These are phyloP conservation scores for Colletotrichum navitas DNA, from an alignment of 2,329 filamentous ascomycete genomes.

Conservation along the genomic window DNA sequence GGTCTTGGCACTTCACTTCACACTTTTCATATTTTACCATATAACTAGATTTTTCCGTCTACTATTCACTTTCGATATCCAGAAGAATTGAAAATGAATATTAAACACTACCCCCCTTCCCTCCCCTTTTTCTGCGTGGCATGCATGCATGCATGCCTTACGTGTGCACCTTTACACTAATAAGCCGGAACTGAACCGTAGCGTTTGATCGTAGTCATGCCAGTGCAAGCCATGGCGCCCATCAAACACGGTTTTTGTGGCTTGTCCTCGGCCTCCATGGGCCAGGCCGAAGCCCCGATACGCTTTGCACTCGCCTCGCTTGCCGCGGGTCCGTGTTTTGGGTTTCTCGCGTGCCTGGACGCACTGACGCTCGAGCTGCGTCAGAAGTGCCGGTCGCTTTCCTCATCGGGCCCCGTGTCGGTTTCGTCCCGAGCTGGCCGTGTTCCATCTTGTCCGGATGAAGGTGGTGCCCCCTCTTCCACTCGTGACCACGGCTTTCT, in stretches of 20 bases:
- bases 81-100: slow-evolving; percentile 14
- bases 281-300: not conserved
- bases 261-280: not conserved
- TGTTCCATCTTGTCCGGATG: not conserved
- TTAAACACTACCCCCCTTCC: not conserved
- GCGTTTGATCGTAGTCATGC: slow-evolving; percentile 4
- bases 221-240: slow-evolving; percentile 13
- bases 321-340: not conserved
- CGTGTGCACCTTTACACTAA: not conserved
- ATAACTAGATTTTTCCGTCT: slow-evolving; percentile 27
- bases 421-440: slow-evolving; percentile 6
- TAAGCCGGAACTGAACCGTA: not conserved
- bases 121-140: not conserved
- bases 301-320: not conserved
- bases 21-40: slow-evolving; percentile 21
- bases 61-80: not conserved
- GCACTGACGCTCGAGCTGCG: slow-evolving; percentile 10
- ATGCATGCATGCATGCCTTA: not conserved
- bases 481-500: not conserved
- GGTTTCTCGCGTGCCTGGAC: slow-evolving; percentile 11
- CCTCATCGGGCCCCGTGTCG: not conserved
- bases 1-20: slow-evolving; percentile 24
- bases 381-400: not conserved
- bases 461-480: not conserved
- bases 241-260: not conserved